These are phyloP conservation scores for Blastomyces emzantsi DNA, from an alignment of 2,329 filamentous ascomycete species.

Conservation along the genomic window DNA sequence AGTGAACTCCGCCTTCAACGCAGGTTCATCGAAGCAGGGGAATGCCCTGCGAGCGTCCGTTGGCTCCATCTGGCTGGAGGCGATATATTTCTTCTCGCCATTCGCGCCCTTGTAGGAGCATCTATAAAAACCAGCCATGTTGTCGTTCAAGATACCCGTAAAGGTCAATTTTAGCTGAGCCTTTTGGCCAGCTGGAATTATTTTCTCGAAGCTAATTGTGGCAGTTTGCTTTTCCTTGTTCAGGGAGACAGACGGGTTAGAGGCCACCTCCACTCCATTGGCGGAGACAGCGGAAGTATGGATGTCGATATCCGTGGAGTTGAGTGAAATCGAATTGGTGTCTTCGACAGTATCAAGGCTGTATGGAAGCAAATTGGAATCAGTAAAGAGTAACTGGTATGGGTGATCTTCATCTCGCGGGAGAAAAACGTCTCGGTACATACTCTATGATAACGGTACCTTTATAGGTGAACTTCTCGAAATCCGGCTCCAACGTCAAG, in stretches of 20 bases:
- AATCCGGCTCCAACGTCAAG: constrained; percentile 82
- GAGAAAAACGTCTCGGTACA: constrained; percentile 18
- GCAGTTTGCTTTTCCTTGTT: constrained; percentile 73
- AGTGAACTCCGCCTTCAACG: constrained; percentile 86
- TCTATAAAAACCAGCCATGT: constrained; percentile 96
- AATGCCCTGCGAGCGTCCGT: constrained; percentile 89
- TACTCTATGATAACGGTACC: constrained; percentile 76
- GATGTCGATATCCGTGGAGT: constrained; percentile 79
- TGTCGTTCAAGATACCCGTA: constrained; percentile 73
- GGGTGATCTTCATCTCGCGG: not conserved
- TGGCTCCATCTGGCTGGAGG: constrained; percentile 92
- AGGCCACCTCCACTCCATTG: constrained; percentile 47
- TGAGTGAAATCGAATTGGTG: constrained; percentile 75
- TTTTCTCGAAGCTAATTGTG: constrained; percentile 67
- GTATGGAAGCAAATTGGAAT: constrained; percentile 16
- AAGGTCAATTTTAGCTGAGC: constrained; percentile 71
- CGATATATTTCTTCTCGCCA: constrained; percentile 71
- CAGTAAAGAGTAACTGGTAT: constrained; percentile 7
- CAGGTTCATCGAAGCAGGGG: constrained; percentile 93
- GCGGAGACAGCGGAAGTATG: constrained; percentile 60
- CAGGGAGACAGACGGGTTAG: constrained; percentile 60
- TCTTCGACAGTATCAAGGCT: constrained; percentile 75
- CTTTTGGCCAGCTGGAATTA: constrained; percentile 64
- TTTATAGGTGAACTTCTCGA: constrained; percentile 77
- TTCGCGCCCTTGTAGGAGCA: constrained; percentile 82